phyloP scores from a whole-genome alignment of 1,284 basidiomycete genomes.

The Hemileia vastatrix region DNA sequence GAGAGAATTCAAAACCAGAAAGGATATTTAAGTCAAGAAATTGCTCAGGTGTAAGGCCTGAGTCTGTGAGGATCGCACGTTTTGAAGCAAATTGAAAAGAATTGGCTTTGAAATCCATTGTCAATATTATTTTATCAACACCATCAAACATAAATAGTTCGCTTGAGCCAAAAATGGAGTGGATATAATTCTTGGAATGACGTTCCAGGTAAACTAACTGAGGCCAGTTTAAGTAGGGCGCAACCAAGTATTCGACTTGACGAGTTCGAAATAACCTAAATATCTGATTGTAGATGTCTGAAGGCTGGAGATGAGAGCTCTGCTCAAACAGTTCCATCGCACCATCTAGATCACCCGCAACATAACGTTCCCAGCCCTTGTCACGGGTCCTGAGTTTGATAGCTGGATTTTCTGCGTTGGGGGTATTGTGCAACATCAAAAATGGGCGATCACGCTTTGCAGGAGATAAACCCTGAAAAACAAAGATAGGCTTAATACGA shows the following conservation, averaged over 20 bases:
- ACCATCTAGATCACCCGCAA: constrained; percentile 22
- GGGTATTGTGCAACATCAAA: constrained; percentile 21
- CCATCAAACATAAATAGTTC: constrained; percentile 78
- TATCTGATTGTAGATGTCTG: constrained; percentile 82
- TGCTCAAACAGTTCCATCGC: constrained; percentile 20
- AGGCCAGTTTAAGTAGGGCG: constrained; percentile 86
- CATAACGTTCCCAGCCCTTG: constrained; percentile 24
- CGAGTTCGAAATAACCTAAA: constrained; percentile 86
- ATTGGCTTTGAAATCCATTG: constrained; percentile 53
- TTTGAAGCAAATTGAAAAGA: constrained; percentile 79
- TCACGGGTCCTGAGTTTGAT: constrained; percentile 22
- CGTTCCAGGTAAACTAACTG: constrained; percentile 93
- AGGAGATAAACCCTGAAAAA: constrained; percentile 72
- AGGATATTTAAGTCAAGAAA: constrained; percentile 90
- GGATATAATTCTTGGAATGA: constrained; percentile 74
- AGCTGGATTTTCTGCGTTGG: constrained; percentile 17
- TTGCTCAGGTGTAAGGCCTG: constrained; percentile 72
- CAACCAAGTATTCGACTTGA: constrained; percentile 90
- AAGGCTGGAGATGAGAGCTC: constrained; percentile 15
- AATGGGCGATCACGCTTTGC: constrained; percentile 21
- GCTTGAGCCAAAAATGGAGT: constrained; percentile 82
- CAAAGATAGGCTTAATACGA: constrained; percentile 92
- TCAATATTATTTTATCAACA: constrained; percentile 80
- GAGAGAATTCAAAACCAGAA: constrained; percentile 76
- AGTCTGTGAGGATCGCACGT: constrained; percentile 61